These are phyloP conservation scores for Cucurbita argyrosperma DNA, from an alignment of 306 rosid genomes.

Conservation along the genomic window DNA sequence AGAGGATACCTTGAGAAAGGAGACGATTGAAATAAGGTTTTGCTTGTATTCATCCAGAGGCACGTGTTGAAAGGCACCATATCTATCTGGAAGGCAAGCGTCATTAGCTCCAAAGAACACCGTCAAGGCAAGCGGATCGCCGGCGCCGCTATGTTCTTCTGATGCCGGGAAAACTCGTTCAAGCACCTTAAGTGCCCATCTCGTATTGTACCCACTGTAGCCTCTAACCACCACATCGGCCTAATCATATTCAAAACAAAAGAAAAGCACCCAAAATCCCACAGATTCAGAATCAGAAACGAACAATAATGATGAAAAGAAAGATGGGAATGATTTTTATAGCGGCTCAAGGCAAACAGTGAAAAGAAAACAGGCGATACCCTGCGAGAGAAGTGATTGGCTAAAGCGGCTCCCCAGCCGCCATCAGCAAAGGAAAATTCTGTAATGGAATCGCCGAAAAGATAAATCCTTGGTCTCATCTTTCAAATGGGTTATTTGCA, in stretches of 20 bases:
- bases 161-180: conserved; percentile 40
- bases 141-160: conserved; percentile 2
- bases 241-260: conserved; percentile 12
- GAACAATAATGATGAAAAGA: neutral
- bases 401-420: conserved; percentile 89
- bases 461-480: conserved; percentile 62
- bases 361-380: conserved; percentile 14
- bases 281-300: neutral
- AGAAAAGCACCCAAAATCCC: neutral
- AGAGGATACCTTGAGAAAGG: conserved; percentile 52
- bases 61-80: conserved; percentile 66
- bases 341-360: neutral
- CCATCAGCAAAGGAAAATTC: conserved; percentile 44
- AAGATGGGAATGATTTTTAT: neutral
- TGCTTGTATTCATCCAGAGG: conserved; percentile 51
- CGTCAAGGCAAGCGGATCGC: conserved; percentile 38
- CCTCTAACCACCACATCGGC: conserved; percentile 75
- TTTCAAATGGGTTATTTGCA: neutral
- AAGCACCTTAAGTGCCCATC: conserved; percentile 68
- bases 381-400: conserved; percentile 59
- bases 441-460: conserved; percentile 84
- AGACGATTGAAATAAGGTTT: conserved; percentile 46
- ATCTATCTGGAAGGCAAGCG: conserved; percentile 55
- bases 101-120: conserved; percentile 93
- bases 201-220: conserved; percentile 73